Percentiles rank a stretch among this genome's conserved stretches.
Evolutionary conservation across 202 grass and related monocot species (phyloP).

Genomic region (Eragrostis tef): DNA sequence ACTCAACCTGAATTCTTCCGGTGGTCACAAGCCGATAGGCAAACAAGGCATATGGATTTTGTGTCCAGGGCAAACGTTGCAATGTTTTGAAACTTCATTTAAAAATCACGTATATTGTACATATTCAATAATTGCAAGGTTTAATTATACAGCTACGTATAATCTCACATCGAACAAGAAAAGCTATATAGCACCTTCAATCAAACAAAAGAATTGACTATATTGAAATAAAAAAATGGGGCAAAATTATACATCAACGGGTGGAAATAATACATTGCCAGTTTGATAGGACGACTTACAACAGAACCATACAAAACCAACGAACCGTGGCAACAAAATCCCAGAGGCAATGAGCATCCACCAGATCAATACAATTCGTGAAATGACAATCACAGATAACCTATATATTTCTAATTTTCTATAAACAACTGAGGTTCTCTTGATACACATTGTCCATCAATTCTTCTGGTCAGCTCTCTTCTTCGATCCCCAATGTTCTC

Average conservation of each 20-base stretch:
- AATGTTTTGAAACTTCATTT: not conserved
- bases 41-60: too few species aligned
- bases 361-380: constrained; percentile 49
- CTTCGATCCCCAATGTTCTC: constrained; percentile 34
- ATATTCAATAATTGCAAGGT: constrained; percentile 12
- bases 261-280: constrained; percentile 52
- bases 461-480: constrained; percentile 21
- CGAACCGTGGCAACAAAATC: constrained; percentile 55
- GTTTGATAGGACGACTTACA: constrained; percentile 42
- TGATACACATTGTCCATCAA: constrained; percentile 51
- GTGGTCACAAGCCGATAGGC: too few species aligned
- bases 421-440: constrained; percentile 61
- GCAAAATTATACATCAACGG: constrained; percentile 48
- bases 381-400: constrained; percentile 48
- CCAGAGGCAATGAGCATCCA: constrained; percentile 44
- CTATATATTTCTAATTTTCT: constrained; percentile 63
- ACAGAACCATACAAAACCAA: constrained; percentile 47
- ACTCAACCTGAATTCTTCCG: too few species aligned
- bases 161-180: not conserved
- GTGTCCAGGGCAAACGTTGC: not conserved
- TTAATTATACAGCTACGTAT: constrained; percentile 12
- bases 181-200: not conserved
- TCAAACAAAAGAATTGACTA: not conserved
- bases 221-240: constrained; percentile 45
- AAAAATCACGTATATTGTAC: not conserved